Evolutionary conservation across 75 land plant species (phyloP), one percentile per base, ranked within the genome.

Genomic region (Gnetum montanum): DNA sequence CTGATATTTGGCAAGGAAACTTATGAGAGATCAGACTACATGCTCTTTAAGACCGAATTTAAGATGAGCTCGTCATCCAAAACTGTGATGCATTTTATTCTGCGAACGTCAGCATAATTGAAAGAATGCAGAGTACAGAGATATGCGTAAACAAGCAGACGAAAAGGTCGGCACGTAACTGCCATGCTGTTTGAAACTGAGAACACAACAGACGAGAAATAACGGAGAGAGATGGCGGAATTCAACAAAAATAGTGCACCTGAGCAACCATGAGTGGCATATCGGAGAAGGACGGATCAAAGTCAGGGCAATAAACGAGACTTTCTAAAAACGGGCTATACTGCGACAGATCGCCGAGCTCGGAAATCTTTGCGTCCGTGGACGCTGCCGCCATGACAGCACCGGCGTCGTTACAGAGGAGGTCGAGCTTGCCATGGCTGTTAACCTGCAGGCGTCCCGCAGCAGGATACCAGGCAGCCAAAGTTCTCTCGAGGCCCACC

Each of bases 261-360:
- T 75, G 78, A 55, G 69, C 73, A 47, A 65, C 68, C 47, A 70
- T 62, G 1, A 75, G 61, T 46, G 78, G 78, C 64, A 75, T 70
- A 0, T 75, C 61, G 6, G 68, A 53, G 37, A 75, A 54, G 22
- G 60, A 38, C 4, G 56, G 59, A 60, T 46, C 22, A 19, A 65
- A 60, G 27, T 34, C 24, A 27, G 78, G 78, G 65, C 35, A 70
- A 41, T 40, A 65, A 41, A 75, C 78, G 5, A 75, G 48, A 4
- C 65, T 41, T 33, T 75, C 78, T 49, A 52, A 75, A 49, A 74
- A 67, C 0, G 64, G 51, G 43, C 76, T 81, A 19, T 85, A 78
- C 31, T 62, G 49, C 1, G 80, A 72, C 28, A 83, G 55, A 43
- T 83, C 80, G 18, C 84, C 87, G 22, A 83, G 68, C 46, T 76